A percentile compares a stretch with the other conserved stretches of the same genome.
Evolutionary conservation across 2,329 filamentous ascomycete genomes (phyloP).

Genomic region (Acarospora socialis): DNA sequence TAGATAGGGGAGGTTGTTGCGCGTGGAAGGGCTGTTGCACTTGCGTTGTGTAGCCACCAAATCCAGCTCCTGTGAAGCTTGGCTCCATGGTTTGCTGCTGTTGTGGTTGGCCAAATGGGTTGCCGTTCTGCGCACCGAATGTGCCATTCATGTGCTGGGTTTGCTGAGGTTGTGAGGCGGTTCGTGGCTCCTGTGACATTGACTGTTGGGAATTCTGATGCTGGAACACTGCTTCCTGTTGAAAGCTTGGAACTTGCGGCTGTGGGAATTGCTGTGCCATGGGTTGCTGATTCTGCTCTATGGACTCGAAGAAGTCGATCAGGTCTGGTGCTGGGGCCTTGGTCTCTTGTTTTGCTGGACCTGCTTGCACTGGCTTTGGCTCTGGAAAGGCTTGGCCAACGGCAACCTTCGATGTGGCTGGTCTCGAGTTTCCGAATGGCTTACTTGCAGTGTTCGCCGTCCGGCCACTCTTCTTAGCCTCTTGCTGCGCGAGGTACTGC

Average conservation of each 20-base stretch:
- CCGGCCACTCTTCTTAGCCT: conserved; percentile 46
- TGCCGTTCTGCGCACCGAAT: conserved; percentile 20
- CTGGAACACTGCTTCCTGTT: conserved; percentile 14
- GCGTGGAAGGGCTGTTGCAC: conserved; percentile 24
- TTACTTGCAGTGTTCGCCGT: too few relatives aligned
- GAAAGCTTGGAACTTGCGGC: conserved; percentile 23
- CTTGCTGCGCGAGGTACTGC: conserved; percentile 81
- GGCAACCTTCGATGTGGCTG: conserved; percentile 23
- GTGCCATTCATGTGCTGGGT: conserved; percentile 16
- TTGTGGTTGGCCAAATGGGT: conserved; percentile 23
- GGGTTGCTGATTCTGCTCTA: conserved; percentile 73
- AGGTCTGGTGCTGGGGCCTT: conserved; percentile 47
- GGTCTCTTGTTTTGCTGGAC: conserved; percentile 19
- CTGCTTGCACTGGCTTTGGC: conserved; percentile 14
- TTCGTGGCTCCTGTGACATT: conserved; percentile 22
- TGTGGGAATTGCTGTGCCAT: conserved; percentile 35
- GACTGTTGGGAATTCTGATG: conserved; percentile 20
- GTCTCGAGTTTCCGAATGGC: conserved; percentile 15
- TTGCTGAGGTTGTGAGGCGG: conserved; percentile 23
- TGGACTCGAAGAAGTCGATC: conserved; percentile 91
- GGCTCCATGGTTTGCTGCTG: conserved; percentile 37
- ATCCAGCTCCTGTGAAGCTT: conserved; percentile 60
- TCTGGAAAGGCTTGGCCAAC: conserved; percentile 9
- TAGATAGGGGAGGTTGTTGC: conserved; percentile 27
- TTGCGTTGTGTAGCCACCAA: conserved; percentile 64